A percentile compares a stretch with the other conserved stretches of the same genome.
phyloP scores from a whole-genome alignment of 148 eudicot species.

The Rhododendron griersonianum region DNA sequence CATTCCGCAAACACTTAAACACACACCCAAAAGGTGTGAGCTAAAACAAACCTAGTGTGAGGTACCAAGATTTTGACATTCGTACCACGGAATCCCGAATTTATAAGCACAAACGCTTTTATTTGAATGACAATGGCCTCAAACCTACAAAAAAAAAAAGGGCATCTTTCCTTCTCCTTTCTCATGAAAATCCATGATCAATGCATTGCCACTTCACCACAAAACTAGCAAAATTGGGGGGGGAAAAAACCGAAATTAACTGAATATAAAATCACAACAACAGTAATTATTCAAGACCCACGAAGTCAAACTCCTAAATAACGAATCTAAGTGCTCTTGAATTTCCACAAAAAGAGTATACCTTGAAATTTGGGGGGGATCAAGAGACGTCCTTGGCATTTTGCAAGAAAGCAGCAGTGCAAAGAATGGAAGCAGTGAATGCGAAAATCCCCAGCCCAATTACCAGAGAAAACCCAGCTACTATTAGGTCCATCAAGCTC shows the following conservation, averaged over 20 bases:
- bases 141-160: neutral
- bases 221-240: neutral
- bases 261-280: neutral
- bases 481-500: slow-evolving; percentile 55
- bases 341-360: neutral
- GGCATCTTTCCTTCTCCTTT: neutral
- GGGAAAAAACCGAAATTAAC: neutral
- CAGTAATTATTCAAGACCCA: neutral
- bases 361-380: too few species aligned
- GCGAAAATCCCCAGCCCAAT: slow-evolving; percentile 70
- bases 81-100: neutral
- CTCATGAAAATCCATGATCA: neutral
- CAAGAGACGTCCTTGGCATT: slow-evolving; percentile 51
- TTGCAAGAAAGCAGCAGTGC: slow-evolving; percentile 58
- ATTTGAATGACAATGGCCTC: neutral
- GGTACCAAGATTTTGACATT: neutral
- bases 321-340: neutral
- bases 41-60: neutral
- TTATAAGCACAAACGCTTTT: neutral
- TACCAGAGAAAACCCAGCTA: slow-evolving; percentile 68
- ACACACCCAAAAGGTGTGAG: neutral
- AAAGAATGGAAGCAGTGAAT: slow-evolving; percentile 53
- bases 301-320: neutral
- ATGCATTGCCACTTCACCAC: neutral
- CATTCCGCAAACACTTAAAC: too few species aligned